Base-by-base conservation (phyloP, 108 stramenopile genomes). In the Skeletonema grethae region DNA sequence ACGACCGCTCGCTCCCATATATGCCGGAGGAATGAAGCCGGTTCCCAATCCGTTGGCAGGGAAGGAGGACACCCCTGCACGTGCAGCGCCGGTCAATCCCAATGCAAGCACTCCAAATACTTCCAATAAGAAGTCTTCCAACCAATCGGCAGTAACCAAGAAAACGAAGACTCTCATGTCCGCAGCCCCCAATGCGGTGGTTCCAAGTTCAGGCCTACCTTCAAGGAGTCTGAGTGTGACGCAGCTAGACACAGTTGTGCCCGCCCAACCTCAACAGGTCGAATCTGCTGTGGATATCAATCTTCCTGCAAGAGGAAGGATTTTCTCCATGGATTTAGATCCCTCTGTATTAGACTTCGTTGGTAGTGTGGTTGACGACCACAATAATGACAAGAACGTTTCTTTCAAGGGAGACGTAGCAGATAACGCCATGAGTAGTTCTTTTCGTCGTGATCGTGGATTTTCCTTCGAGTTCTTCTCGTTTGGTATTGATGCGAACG, bases 381-480 rank as follows among this genome's bases (percentile, higher is more conserved):
- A 56, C 24, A 64, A 29, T 28, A 57, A 67, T 43, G 66, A 69
- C 15, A 53, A 63, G 32, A 76, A 61, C 30, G 62, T 84, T 59
- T 71, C 63, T 36, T 61, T 77, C 46, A 63, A 45, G 45, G 48
- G 32, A n/a, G 34, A 16, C 48, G 68, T 73, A 25, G 36, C 48
- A 35, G 60, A 68, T 13, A 39, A 57, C 43, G 39, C 79, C 22
- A 67, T 61, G 34, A 30, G 56, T 30, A 16, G 5, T 8, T 34
- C 63, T 10, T 34, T 56, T 22, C 67, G 89, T 45, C 77, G 88
- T 3, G 91, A 91, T 48, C 76, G 95, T 29, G 92, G 90, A 7
- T 87, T 92, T 67, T 90, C 89, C 16, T 96, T 96, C 67, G 95
- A 96, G 75, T 88, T 93, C 65, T 96, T 96, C 56, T 87, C 88